phyloP scores from a whole-genome alignment of 176 grass and related monocot genomes.

The Triticum urartu region DNA sequence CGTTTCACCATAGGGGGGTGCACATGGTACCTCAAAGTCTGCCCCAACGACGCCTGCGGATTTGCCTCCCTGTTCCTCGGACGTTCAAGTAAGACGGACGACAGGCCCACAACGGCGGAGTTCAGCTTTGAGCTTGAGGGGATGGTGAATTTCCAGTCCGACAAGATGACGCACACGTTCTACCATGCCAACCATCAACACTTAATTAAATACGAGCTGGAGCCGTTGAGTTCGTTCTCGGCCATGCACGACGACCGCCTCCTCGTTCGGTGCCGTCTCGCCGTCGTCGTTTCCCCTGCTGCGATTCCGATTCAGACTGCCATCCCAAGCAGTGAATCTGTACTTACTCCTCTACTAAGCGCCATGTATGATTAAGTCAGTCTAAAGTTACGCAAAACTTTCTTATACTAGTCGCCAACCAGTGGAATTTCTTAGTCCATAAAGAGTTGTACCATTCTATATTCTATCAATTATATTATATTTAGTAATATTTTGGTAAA shows the following conservation, averaged over 20 bases:
- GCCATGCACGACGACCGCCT: background rate
- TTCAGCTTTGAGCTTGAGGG: background rate
- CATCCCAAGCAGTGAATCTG: background rate
- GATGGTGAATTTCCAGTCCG: background rate
- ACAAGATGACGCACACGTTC: background rate
- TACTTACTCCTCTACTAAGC: background rate
- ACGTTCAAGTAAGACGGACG: background rate
- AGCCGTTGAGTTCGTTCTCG: too few relatives aligned
- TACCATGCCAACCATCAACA: background rate
- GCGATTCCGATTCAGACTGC: background rate
- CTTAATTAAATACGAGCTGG: too few relatives aligned
- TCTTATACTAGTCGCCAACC: too few relatives aligned
- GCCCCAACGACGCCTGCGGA: too few relatives aligned
- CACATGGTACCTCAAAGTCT: background rate
- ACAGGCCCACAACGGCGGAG: background rate
- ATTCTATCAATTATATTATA: too few relatives aligned
- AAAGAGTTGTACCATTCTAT: too few relatives aligned
- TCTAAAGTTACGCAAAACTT: too few relatives aligned
- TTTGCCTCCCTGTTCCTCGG: background rate
- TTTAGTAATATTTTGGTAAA: too few relatives aligned
- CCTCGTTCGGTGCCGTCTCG: background rate
- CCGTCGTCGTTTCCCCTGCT: background rate
- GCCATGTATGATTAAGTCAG: background rate
- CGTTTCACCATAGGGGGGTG: background rate
- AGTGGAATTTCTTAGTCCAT: too few relatives aligned